Evolutionary conservation across 1,284 basidiomycete species (phyloP).

Genomic region (Acaromyces ingoldii): DNA sequence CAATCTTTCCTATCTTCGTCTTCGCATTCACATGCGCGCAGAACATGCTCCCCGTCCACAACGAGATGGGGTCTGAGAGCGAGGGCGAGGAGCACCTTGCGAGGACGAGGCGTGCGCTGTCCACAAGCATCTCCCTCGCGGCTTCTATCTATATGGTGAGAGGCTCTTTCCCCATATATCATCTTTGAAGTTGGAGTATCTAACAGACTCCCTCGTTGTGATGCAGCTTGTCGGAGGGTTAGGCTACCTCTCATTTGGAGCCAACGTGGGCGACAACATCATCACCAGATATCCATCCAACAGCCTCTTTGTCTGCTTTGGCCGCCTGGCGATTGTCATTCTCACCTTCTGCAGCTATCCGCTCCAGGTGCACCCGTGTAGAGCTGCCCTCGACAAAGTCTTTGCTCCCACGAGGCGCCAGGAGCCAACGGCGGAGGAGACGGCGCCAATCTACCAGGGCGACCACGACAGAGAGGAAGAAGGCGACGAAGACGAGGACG

Average conservation of each 20-base stretch:
- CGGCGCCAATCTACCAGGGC: slow-evolving; percentile 19
- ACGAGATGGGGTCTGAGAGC: slow-evolving; percentile 62
- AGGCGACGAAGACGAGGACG: slow-evolving; percentile 7
- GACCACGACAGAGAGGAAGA: slow-evolving; percentile 11
- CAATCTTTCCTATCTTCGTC: slow-evolving; percentile 86
- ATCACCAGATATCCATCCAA: slow-evolving; percentile 71
- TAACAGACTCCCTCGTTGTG: too few relatives aligned
- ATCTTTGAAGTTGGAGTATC: too few relatives aligned
- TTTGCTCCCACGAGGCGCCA: slow-evolving; percentile 53
- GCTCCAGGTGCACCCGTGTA: slow-evolving; percentile 72
- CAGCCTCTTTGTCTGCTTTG: slow-evolving; percentile 83
- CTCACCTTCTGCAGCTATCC: slow-evolving; percentile 60
- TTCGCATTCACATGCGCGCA: slow-evolving; percentile 55
- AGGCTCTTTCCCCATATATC: neutral
- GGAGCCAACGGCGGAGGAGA: neutral
- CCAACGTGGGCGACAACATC: slow-evolving; percentile 55
- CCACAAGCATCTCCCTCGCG: slow-evolving; percentile 69
- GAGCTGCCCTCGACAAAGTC: slow-evolving; percentile 86
- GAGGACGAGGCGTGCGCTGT: slow-evolving; percentile 82
- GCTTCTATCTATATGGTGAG: slow-evolving; percentile 37
- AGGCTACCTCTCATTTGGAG: slow-evolving; percentile 93
- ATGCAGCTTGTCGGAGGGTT: slow-evolving; percentile 55
- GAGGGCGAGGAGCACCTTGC: slow-evolving; percentile 63
- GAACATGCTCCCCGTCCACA: slow-evolving; percentile 67
- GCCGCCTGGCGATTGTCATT: slow-evolving; percentile 85